These are phyloP conservation scores for Panicum virgatum DNA, from an alignment of 202 grass and related monocot genomes.

Conservation along the genomic window DNA sequence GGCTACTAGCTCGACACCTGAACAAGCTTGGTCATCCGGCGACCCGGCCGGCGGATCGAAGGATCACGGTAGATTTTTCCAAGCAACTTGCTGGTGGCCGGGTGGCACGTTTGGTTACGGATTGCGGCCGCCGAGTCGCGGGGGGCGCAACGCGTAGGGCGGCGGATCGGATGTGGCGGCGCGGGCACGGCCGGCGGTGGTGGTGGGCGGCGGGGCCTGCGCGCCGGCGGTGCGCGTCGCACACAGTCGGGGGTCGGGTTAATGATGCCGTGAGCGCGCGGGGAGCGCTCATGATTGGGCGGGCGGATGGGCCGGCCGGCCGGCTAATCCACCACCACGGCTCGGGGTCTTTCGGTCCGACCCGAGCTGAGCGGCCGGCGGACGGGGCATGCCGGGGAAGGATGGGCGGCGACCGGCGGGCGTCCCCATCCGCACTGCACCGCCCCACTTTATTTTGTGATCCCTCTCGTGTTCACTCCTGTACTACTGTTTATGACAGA, in stretches of 20 bases:
- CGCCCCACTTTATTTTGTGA: constrained; percentile 28
- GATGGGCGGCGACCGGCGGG: constrained; percentile 10
- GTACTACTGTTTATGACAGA: too few relatives aligned
- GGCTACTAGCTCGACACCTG: background rate
- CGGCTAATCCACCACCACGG: background rate
- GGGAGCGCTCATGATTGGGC: constrained; percentile 41
- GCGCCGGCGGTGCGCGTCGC: background rate
- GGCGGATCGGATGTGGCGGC: background rate
- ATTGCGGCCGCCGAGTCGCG: background rate
- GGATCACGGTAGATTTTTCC: background rate
- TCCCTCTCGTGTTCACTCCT: background rate
- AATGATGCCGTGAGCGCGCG: constrained; percentile 12
- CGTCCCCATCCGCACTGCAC: constrained; percentile 43
- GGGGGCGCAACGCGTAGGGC: background rate
- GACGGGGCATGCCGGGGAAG: background rate
- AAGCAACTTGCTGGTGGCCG: background rate
- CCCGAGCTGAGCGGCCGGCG: background rate
- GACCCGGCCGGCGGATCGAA: background rate
- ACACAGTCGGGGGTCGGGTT: background rate
- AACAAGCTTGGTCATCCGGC: background rate
- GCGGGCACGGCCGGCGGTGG: constrained; percentile 1
- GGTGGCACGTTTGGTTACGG: background rate
- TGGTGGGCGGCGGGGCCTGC: constrained; percentile 39
- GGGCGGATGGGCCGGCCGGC: constrained; percentile 17
- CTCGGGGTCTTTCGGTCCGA: constrained; percentile 35